phyloP scores from a whole-genome alignment of 176 grass and related monocot genomes.

The Raddia guianensis region DNA sequence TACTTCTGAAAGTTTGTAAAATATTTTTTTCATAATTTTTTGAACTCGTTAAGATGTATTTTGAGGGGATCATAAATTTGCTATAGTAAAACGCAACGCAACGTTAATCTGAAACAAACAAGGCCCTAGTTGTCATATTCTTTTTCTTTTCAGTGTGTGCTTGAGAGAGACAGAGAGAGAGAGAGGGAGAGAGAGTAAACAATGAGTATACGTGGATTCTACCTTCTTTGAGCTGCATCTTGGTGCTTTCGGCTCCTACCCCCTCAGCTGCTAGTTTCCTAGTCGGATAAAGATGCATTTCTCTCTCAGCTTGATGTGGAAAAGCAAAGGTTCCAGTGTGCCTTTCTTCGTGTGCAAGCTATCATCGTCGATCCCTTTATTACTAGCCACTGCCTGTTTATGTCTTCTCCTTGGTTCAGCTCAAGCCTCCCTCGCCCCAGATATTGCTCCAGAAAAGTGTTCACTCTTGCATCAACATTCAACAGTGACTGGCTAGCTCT shows the following conservation, averaged over 20 bases:
- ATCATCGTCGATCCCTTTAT: constrained; percentile 12
- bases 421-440: neutral
- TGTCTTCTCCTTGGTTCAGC: neutral
- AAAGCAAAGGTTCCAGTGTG: constrained; percentile 43
- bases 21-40: no score
- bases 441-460: neutral
- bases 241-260: constrained; percentile 24
- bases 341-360: constrained; percentile 55
- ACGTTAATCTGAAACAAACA: no score
- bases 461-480: neutral
- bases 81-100: no score
- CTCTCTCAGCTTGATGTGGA: constrained; percentile 34
- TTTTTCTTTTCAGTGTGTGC: constrained; percentile 14
- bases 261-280: neutral
- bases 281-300: constrained; percentile 52
- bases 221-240: constrained; percentile 1
- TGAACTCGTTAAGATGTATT: no score
- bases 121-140: neutral
- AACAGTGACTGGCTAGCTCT: no score
- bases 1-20: no score
- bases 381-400: neutral
- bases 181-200: neutral
- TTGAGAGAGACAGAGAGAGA: neutral
- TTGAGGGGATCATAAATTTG: no score
- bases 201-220: neutral